Conservation (phyloP, 805 yeast genomes). For the Ogataea haglerorum region DNA sequence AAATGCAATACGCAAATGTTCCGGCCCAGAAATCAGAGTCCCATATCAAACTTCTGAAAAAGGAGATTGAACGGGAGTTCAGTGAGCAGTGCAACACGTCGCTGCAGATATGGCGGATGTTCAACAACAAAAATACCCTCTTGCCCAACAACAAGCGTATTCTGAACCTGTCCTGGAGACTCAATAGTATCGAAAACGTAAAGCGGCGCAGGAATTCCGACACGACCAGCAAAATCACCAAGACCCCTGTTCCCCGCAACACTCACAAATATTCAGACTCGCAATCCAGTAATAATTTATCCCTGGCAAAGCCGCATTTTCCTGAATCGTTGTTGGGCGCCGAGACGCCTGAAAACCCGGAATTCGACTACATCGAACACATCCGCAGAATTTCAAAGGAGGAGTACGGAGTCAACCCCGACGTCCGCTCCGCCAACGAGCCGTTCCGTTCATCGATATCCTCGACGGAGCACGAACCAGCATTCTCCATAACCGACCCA, state of each 20-base stretch:
- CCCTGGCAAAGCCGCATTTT: conserved; percentile 19
- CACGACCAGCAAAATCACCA: conserved; percentile 1
- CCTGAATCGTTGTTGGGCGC: conserved; percentile 13
- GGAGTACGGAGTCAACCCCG: conserved; percentile 31
- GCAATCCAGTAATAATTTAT: conserved; percentile 15
- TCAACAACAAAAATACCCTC: conserved; percentile 32
- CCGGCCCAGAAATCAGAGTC: conserved; percentile 11
- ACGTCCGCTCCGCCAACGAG: conserved; percentile 10
- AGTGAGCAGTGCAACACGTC: conserved; percentile 28
- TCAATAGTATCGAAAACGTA: conserved; percentile 30
- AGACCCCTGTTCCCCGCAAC: background rate
- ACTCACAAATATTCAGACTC: conserved; percentile 1
- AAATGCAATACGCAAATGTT: conserved; percentile 5
- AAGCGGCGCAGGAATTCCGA: conserved; percentile 18
- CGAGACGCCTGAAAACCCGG: conserved; percentile 27
- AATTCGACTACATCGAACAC: conserved; percentile 37
- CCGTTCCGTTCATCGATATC: conserved; percentile 9
- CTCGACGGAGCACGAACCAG: conserved; percentile 14
- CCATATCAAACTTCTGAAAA: conserved; percentile 22
- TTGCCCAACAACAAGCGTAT: conserved; percentile 35
- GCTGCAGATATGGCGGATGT: conserved; percentile 35
- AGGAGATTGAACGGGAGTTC: conserved; percentile 31
- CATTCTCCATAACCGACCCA: conserved; percentile 21
- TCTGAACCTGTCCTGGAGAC: conserved; percentile 35
- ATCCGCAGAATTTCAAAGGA: conserved; percentile 35